Evolutionary conservation across 73 alveolate genomes (phyloP).

Genomic region (Tetrahymena thermophila): DNA sequence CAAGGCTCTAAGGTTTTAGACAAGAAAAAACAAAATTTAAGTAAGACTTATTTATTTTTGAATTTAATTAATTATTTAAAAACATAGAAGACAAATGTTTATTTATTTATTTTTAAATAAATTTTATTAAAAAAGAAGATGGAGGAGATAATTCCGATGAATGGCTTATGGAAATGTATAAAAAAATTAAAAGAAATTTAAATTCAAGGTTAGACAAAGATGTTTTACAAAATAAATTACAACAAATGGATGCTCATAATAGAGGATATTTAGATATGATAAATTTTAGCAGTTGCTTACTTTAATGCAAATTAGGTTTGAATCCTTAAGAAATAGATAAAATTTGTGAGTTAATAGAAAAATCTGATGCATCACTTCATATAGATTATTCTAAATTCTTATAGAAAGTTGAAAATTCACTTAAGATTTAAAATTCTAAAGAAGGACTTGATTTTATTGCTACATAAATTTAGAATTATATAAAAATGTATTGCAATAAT

Average conservation of each 20-base stretch:
- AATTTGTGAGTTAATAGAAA: neutral
- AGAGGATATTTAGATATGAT: neutral
- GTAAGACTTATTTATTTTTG: neutral
- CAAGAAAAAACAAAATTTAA: no score
- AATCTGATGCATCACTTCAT: neutral
- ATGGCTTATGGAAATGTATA: neutral
- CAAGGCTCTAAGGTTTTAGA: neutral
- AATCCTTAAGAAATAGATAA: neutral
- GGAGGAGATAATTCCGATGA: neutral
- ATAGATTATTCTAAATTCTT: neutral
- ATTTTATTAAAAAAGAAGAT: neutral
- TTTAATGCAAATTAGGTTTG: neutral
- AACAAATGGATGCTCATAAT: neutral
- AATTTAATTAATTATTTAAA: no score
- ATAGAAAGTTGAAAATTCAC: neutral
- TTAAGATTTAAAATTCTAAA: neutral
- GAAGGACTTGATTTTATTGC: neutral
- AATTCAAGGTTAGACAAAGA: neutral
- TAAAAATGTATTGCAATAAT: neutral
- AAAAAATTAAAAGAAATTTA: neutral
- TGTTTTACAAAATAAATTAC: neutral
- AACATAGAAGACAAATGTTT: no score
- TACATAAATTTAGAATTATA: neutral
- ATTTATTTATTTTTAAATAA: no score
- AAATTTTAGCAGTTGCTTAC: neutral